A percentile compares a stretch with the other conserved stretches of the same genome.
Evolutionary conservation across 2,329 filamentous ascomycete genomes (phyloP).

Genomic region (Fusarium sp.): DNA sequence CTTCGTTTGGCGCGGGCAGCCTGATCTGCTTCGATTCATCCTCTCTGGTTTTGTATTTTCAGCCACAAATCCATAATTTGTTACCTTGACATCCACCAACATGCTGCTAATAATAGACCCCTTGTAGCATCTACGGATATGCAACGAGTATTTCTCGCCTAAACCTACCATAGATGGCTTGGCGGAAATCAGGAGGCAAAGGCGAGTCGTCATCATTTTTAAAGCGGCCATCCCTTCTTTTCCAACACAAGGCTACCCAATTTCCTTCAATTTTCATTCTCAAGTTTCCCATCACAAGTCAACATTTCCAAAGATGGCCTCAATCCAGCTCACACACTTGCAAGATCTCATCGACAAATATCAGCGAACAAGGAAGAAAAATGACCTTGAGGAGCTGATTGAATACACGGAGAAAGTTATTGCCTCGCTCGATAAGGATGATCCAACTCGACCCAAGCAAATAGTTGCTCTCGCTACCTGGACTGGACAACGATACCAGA

Average conservation of each 20-base stretch:
- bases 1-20: not conserved
- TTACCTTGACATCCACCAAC: not conserved
- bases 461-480: not conserved
- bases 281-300: not conserved
- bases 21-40: not conserved
- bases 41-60: not conserved
- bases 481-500: not conserved
- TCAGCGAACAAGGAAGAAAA: not conserved
- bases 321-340: not conserved
- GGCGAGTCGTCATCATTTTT: not conserved
- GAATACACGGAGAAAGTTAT: not conserved
- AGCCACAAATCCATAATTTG: not conserved
- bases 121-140: not conserved
- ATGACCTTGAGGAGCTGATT: not conserved
- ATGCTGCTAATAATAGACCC: not conserved
- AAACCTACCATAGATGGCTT: no score
- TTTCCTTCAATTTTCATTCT: not conserved
- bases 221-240: not conserved
- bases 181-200: no score
- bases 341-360: not conserved
- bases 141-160: not conserved
- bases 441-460: not conserved
- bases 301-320: not conserved
- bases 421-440: not conserved
- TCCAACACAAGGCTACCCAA: not conserved